Conservation (phyloP, 495 filamentous ascomycete species). For the Hypoxylon cercidicola region DNA sequence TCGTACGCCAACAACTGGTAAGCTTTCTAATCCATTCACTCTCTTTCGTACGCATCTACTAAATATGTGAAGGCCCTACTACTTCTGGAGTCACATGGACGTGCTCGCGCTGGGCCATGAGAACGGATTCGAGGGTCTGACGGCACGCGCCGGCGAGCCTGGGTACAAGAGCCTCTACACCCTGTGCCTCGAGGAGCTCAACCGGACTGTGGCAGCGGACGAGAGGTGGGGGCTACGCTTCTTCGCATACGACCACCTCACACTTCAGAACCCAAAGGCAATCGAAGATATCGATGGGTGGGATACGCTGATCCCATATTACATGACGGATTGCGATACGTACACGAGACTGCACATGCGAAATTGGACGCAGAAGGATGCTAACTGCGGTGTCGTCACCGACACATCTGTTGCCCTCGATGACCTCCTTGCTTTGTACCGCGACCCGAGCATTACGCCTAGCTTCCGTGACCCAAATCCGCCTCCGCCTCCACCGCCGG, state of each 20-base stretch:
- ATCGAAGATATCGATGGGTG: conserved; percentile 66
- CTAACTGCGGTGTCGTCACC: conserved; percentile 59
- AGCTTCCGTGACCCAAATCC: conserved; percentile 56
- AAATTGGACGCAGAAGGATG: conserved; percentile 59
- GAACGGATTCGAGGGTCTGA: conserved; percentile 44
- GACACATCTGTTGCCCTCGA: conserved; percentile 61
- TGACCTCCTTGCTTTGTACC: conserved; percentile 60
- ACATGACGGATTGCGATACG: conserved; percentile 69
- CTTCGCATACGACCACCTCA: conserved; percentile 68
- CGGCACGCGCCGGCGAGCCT: conserved; percentile 41
- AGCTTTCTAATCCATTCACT: too few relatives aligned
- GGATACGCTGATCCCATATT: conserved; percentile 71
- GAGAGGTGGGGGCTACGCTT: conserved; percentile 64
- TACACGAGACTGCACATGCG: conserved; percentile 63
- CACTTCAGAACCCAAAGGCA: conserved; percentile 65
- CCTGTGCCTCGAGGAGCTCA: conserved; percentile 57
- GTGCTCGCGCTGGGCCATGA: conserved; percentile 60
- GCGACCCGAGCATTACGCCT: conserved; percentile 48
- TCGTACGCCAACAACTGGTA: conserved; percentile 53
- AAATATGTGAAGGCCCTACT: conserved; percentile 49
- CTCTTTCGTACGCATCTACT: too few relatives aligned
- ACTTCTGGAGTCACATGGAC: conserved; percentile 68
- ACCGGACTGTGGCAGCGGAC: conserved; percentile 38
- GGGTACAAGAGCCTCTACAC: conserved; percentile 65
- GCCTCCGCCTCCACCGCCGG: conserved; percentile 28